phyloP scores from a whole-genome alignment of 805 yeast genomes.

The Metschnikowia vanudenii region DNA sequence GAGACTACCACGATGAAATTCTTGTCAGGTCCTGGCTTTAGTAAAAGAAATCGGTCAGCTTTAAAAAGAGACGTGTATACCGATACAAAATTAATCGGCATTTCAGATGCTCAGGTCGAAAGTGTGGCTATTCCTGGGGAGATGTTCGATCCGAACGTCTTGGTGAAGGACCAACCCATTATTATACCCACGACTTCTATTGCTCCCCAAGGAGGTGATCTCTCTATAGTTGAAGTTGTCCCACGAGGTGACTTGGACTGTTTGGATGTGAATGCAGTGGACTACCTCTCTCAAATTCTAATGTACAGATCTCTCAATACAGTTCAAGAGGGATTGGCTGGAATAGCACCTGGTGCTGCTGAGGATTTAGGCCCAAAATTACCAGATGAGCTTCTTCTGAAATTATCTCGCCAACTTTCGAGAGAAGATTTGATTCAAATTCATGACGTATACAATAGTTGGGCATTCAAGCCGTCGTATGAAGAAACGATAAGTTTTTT shows the following conservation, averaged over 20 bases:
- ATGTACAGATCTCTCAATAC: constrained; percentile 39
- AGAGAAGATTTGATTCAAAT: constrained; percentile 54
- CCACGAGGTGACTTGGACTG: constrained; percentile 28
- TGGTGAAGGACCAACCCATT: constrained; percentile 38
- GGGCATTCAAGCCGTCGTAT: constrained; percentile 84
- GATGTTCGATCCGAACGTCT: constrained; percentile 36
- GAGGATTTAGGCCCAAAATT: constrained; percentile 43
- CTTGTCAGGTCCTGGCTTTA: constrained; percentile 52
- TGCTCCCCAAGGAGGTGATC: constrained; percentile 33
- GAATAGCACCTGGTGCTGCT: constrained; percentile 80
- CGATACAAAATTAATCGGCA: constrained; percentile 56
- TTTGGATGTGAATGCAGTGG: constrained; percentile 54
- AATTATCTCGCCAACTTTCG: constrained; percentile 48
- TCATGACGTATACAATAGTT: constrained; percentile 52
- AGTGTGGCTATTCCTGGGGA: constrained; percentile 23
- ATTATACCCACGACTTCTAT: constrained; percentile 28
- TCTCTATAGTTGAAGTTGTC: constrained; percentile 59
- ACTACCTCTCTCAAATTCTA: constrained; percentile 50
- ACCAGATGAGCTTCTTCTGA: constrained; percentile 37
- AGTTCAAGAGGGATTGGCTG: constrained; percentile 44
- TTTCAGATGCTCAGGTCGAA: constrained; percentile 24
- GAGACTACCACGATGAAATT: constrained; percentile 57
- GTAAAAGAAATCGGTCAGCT: constrained; percentile 59
- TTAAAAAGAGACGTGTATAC: constrained; percentile 64
- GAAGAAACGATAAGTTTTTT: constrained; percentile 19